Base-by-base conservation (phyloP, 169 alveolate species). In the Theileria equi region DNA sequence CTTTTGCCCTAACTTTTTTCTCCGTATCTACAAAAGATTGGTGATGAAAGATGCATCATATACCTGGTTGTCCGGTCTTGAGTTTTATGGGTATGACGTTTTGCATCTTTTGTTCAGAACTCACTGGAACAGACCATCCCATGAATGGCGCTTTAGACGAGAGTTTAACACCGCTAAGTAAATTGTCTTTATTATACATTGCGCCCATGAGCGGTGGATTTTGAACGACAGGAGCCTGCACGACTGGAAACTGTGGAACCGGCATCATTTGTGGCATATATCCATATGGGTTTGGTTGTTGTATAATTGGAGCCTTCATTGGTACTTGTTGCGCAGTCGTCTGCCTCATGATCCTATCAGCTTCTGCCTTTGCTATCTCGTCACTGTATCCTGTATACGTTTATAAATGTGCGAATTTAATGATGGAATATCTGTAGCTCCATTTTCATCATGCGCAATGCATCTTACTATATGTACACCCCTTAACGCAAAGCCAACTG, bases 331-430 rank as follows among this genome's bases (percentile, higher is more conserved):
- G 3, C 23, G 44, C 38, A 31, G 17, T 26, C 0, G 58, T 11
- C 34, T 62, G 77, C 0, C 19, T 17, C 83, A 73, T 73, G 48
- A 60, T 2, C 41, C 62, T 50, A 19, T 66, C n/a, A 1, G 83
- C 76, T 19, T 73, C 83, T 5, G 45, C 11, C 16, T 61, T 77
- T 2, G 83, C 83, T 45, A 73, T 32, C 28, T 73, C 77, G 21
- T 73, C 83, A 25, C 35, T 49, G 26, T 62, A 73, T 11, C 83
- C 83, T 73, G 53, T 23, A 62, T 40, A 44, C 1, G 19, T 5
- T 65, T 45, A 6, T 16, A 11, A 11, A 23, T 19, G 16, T 17
- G n/a, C n/a, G n/a, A n/a, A n/a, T n/a, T n/a, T n/a, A n/a, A n/a
- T n/a, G n/a, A n/a, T 32, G 13, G n/a, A 13, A 38, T 45, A n/a